These are phyloP conservation scores for Xerophyta viscosa DNA, from an alignment of 106 monocot species.

Conservation along the genomic window DNA sequence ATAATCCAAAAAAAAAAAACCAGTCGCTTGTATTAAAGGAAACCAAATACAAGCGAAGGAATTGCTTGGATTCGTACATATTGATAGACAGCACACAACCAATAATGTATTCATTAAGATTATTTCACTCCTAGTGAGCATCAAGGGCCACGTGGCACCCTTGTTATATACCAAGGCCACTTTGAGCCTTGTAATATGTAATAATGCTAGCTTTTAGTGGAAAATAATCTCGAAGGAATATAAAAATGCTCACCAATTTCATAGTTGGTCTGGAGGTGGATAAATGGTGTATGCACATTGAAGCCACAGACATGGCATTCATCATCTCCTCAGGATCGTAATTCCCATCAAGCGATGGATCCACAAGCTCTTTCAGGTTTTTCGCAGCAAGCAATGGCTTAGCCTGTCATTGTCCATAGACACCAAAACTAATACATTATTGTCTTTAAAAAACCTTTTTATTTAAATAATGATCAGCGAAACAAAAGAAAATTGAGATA, in stretches of 20 bases:
- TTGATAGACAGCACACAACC: too few relatives aligned
- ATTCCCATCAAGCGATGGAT: constrained; percentile 35
- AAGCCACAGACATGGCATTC: constrained; percentile 42
- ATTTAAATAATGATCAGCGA: not conserved
- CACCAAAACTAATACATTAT: not conserved
- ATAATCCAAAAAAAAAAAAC: too few relatives aligned
- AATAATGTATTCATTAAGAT: too few relatives aligned
- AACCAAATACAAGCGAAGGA: too few relatives aligned
- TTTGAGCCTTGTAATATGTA: too few relatives aligned
- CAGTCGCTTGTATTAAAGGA: too few relatives aligned
- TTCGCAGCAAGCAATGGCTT: constrained; percentile 60
- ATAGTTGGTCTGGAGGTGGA: constrained; percentile 57
- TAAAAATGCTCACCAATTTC: constrained; percentile 36
- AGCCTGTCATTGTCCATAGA: constrained; percentile 25
- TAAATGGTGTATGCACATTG: constrained; percentile 74
- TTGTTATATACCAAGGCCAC: too few relatives aligned
- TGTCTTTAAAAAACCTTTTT: not conserved
- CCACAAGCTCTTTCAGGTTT: constrained; percentile 40
- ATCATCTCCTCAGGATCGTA: constrained; percentile 46
- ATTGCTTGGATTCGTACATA: too few relatives aligned
- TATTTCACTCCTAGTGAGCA: too few relatives aligned
- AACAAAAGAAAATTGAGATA: not conserved
- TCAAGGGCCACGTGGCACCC: too few relatives aligned
- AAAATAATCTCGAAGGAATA: too few relatives aligned
- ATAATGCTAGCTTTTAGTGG: too few relatives aligned